Evolutionary conservation across 352 stramenopile genomes (phyloP).

Genomic region (Thraustochytrium striatum): DNA sequence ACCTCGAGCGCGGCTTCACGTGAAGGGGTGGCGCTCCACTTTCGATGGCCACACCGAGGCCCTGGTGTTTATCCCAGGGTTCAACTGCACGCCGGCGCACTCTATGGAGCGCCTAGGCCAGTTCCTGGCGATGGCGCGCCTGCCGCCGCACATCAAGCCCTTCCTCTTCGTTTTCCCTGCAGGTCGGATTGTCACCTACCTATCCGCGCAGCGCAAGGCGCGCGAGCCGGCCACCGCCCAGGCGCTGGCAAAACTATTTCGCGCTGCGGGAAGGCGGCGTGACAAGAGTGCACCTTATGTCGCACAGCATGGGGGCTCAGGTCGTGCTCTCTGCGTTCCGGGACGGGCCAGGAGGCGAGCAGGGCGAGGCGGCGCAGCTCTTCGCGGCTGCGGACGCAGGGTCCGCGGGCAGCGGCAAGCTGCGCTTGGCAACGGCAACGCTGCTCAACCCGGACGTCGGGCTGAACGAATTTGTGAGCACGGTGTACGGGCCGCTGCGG

Average conservation of each 20-base stretch:
- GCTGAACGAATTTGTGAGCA: slow-evolving; percentile 63
- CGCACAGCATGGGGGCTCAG: slow-evolving; percentile 58
- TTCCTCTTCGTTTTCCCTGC: slow-evolving; percentile 55
- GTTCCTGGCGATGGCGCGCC: slow-evolving; percentile 58
- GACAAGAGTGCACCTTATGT: slow-evolving; percentile 55
- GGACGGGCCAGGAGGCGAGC: slow-evolving; percentile 40
- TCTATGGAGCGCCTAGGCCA: slow-evolving; percentile 56
- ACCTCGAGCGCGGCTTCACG: neutral
- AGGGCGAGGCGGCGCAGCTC: slow-evolving; percentile 50
- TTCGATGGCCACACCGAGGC: slow-evolving; percentile 50
- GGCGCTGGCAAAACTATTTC: slow-evolving; percentile 52
- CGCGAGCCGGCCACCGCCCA: slow-evolving; percentile 22
- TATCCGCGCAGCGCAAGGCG: no score
- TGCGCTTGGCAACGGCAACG: slow-evolving; percentile 61
- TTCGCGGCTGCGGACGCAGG: slow-evolving; percentile 51
- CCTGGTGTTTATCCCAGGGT: slow-evolving; percentile 58
- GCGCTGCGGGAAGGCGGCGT: slow-evolving; percentile 54
- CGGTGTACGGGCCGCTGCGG: slow-evolving; percentile 61
- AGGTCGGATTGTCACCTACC: slow-evolving; percentile 55
- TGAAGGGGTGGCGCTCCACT: slow-evolving; percentile 22
- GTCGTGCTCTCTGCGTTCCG: slow-evolving; percentile 53
- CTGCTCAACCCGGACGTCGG: slow-evolving; percentile 74
- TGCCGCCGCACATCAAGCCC: slow-evolving; percentile 56
- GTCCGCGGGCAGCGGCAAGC: neutral
- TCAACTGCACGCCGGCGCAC: slow-evolving; percentile 54